phyloP scores from a whole-genome alignment of 164 flowering plant genomes.

The Chloranthus sessilifolius region DNA sequence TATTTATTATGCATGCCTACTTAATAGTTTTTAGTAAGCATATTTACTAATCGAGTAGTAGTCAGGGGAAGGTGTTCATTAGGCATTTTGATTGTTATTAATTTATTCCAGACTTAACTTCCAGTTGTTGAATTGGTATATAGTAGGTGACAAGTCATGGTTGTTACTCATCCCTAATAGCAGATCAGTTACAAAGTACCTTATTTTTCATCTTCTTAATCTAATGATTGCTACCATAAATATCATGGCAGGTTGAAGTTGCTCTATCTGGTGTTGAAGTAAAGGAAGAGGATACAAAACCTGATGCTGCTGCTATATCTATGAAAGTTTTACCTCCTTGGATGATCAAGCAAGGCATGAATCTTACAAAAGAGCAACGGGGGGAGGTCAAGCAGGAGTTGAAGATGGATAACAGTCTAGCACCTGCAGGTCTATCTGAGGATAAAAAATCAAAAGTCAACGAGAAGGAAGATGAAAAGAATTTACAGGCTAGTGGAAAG shows the following conservation, averaged over 20 bases:
- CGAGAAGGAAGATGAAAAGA: slow-evolving; percentile 40
- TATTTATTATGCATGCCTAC: no score
- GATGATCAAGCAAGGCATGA: slow-evolving; percentile 98
- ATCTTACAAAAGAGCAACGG: slow-evolving; percentile 84
- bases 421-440: slow-evolving; percentile 31
- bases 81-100: no score
- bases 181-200: no score
- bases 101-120: no score
- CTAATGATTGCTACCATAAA: background rate
- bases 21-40: no score
- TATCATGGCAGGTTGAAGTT: slow-evolving; percentile 78
- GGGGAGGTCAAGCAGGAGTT: slow-evolving; percentile 63
- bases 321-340: slow-evolving; percentile 93
- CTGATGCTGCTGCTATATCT: slow-evolving; percentile 35
- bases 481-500: slow-evolving; percentile 42
- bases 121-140: no score
- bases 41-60: no score
- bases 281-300: slow-evolving; percentile 67
- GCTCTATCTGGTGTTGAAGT: slow-evolving; percentile 63
- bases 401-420: slow-evolving; percentile 40
- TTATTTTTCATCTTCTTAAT: slow-evolving; percentile 1
- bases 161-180: no score
- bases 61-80: no score
- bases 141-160: no score
- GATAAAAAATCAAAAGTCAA: slow-evolving; percentile 53